Evolutionary conservation across 768 basidiomycete genomes (phyloP), one percentile per base, ranked within the genome.

Genomic region (Pisolithus orientalis): DNA sequence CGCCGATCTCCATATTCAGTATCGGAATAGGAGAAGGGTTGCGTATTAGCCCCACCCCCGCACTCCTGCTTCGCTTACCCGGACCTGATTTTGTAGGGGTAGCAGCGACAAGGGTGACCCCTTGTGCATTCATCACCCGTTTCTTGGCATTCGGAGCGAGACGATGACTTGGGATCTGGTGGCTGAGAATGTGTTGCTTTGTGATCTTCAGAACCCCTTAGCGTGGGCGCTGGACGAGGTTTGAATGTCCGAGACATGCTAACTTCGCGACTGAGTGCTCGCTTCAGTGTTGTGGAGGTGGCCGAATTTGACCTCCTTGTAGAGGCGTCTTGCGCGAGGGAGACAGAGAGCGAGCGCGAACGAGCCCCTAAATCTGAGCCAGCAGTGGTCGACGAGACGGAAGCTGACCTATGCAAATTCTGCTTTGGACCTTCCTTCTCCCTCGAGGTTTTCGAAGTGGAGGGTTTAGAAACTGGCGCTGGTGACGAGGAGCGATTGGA

Each of bases 181-280:
- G 53, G 47, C 21, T 53, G 53, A 39, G 59, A 53, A 21, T 55
- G 60, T 56, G 55, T 17, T 55, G 54, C 17, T 40, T 48, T 21
- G 34, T 42, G 17, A 48, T 54, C n/a, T 40, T 45, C 47, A 9
- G 14, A 14, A 6, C 46, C 52, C 56, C 61, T 53, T 38, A 47
- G 7, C 50, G 52, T 31, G 17, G 48, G 46, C 45, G 58, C 53
- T 52, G 55, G 52, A 58, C 75, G 51, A 44, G 74, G 74, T 60
- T 82, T 87, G 69, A 88, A 87, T 24, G 69, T 77, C 31, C 85
- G 76, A 16, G 82, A 82, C 87, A 90, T 90, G 67, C 84, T 89
- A 56, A 89, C 74, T 62, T 90, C 86, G 31, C 85, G 76, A 53
- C 75, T 82, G n/a, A 88, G 67, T 1, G 78, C 68, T 9, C 78